These are phyloP conservation scores for Juglanconis oblonga DNA, from an alignment of 2,329 filamentous ascomycete genomes.

Conservation along the genomic window DNA sequence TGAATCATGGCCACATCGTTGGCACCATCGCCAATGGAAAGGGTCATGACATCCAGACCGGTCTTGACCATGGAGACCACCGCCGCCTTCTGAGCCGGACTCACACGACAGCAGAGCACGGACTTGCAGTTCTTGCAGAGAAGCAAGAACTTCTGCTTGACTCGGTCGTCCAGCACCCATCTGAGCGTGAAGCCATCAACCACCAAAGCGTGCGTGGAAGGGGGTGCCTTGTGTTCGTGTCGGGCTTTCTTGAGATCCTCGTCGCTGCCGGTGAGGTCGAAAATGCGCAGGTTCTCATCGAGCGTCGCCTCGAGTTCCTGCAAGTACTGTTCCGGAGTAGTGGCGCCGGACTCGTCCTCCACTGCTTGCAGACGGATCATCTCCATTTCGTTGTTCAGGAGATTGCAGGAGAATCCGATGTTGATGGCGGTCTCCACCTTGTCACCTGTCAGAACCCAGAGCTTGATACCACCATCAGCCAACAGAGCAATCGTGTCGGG, in stretches of 20 bases:
- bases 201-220: conserved; percentile 84
- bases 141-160: conserved; percentile 90
- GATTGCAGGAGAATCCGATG: conserved; percentile 97
- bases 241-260: conserved; percentile 78
- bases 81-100: conserved; percentile 94
- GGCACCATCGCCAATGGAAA: conserved; percentile 89
- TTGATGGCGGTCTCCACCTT: conserved; percentile 99
- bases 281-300: conserved; percentile 68
- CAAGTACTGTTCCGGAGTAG: conserved; percentile 47
- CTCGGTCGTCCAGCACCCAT: conserved; percentile 74
- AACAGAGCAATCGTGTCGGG: conserved; percentile 92
- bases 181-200: conserved; percentile 94
- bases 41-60: conserved; percentile 91
- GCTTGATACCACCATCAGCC: conserved; percentile 90
- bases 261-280: conserved; percentile 79
- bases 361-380: conserved; percentile 84
- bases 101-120: conserved; percentile 95
- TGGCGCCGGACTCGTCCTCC: conserved; percentile 61
- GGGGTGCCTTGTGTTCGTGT: conserved; percentile 81
- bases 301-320: conserved; percentile 66
- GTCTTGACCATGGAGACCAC: conserved; percentile 95
- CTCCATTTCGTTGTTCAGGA: conserved; percentile 97
- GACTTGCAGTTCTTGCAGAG: conserved; percentile 97
- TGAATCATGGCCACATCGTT: conserved; percentile 99
- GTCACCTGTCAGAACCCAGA: conserved; percentile 97